Conservation (phyloP, 176 grass and related monocot species). For the Tillandsia fasciculata region DNA sequence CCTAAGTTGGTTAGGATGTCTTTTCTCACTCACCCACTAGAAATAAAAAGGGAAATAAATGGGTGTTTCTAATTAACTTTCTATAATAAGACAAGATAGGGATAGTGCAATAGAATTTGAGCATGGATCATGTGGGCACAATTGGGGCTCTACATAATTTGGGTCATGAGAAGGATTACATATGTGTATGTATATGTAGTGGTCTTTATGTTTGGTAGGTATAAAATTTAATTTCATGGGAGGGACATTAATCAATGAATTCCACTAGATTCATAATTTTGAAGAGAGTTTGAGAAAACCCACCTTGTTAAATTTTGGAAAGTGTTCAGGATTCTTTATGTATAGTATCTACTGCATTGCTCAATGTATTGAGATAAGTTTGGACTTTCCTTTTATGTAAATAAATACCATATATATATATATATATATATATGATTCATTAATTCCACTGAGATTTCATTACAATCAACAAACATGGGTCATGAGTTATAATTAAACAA, state of each 20-base stretch:
- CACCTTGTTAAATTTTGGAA: background rate
- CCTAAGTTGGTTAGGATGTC: background rate
- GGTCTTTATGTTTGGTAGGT: background rate
- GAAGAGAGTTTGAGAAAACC: background rate
- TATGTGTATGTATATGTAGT: background rate
- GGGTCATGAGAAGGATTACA: too few species aligned
- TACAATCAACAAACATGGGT: background rate
- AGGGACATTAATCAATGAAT: background rate
- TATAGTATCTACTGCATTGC: too few species aligned
- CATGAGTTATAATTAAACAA: background rate
- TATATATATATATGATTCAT: background rate
- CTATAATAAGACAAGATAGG: background rate
- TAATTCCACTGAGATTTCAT: background rate
- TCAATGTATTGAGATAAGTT: too few species aligned
- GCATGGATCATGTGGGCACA: background rate
- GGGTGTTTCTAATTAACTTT: background rate
- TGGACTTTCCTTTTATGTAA: too few species aligned
- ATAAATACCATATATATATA: background rate
- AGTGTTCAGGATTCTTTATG: background rate
- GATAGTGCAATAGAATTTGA: background rate
- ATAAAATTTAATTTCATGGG: background rate
- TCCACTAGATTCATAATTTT: background rate
- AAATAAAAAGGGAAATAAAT: background rate
- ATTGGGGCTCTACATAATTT: background rate
- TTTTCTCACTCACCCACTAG: background rate